Conservation (phyloP, 139 green algal genomes). For the Chlorella sp. region DNA sequence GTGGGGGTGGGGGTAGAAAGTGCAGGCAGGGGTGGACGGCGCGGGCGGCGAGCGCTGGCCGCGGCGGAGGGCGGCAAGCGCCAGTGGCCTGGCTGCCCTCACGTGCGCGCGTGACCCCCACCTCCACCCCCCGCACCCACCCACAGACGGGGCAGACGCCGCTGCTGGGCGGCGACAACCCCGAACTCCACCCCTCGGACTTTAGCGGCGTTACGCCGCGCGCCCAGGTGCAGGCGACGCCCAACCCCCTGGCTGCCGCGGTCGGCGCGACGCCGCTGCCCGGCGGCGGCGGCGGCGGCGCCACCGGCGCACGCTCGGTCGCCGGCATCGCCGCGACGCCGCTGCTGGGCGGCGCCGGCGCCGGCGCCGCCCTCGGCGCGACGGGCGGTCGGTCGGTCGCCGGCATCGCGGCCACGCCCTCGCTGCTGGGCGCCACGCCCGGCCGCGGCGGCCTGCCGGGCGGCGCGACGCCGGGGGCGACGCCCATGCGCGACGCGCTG, state of each 20-base stretch:
- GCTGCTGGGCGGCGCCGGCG: constrained; percentile 11
- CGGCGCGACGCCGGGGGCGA: constrained; percentile 51
- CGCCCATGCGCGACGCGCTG: constrained; percentile 78
- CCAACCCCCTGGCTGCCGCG: constrained; percentile 63
- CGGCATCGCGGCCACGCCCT: constrained; percentile 5
- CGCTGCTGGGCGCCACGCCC: constrained; percentile 19
- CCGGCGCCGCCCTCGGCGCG: neutral
- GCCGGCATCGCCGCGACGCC: constrained; percentile 7
- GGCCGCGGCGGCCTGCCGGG: constrained; percentile 12
- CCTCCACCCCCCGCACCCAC: no score
- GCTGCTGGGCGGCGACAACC: constrained; percentile 87
- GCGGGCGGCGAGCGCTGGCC: no score
- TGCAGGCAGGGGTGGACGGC: no score
- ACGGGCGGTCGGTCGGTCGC: constrained; percentile 15
- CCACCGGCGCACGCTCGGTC: constrained; percentile 10
- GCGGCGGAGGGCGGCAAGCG: no score
- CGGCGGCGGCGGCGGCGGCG: neutral
- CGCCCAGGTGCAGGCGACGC: constrained; percentile 47
- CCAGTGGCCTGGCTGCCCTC: no score
- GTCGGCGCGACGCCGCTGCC: no score
- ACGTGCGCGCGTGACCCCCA: no score
- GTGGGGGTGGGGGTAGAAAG: no score
- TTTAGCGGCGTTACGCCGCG: constrained; percentile 78
- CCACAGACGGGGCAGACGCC: constrained; percentile 86
- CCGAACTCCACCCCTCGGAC: constrained; percentile 72